Conservation (phyloP, 805 yeast species). For the Hanseniaspora osmophila region DNA sequence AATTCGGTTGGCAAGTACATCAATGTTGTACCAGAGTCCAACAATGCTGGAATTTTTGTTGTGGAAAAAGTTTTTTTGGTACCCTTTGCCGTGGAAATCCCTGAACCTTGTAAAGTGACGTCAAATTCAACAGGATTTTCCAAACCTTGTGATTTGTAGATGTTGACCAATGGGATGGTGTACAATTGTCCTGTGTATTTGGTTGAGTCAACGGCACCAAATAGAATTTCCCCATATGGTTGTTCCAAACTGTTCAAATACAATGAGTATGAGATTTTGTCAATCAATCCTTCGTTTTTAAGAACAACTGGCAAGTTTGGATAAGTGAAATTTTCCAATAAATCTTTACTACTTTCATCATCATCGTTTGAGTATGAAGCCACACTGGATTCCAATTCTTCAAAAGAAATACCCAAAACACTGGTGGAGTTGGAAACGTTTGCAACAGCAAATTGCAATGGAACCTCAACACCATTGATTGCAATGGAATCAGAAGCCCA, state of each 20-base stretch:
- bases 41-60: slow-evolving; percentile 24
- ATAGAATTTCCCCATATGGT: slow-evolving; percentile 35
- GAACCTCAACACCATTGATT: slow-evolving; percentile 33
- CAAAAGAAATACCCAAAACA: slow-evolving; percentile 48
- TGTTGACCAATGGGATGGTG: slow-evolving; percentile 36
- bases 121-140: slow-evolving; percentile 33
- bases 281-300: slow-evolving; percentile 36
- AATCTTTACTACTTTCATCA: too few relatives aligned
- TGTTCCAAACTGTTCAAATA: slow-evolving; percentile 27
- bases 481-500: slow-evolving; percentile 47
- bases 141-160: slow-evolving; percentile 14
- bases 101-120: slow-evolving; percentile 32
- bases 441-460: slow-evolving; percentile 50
- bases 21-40: slow-evolving; percentile 49
- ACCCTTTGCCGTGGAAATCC: slow-evolving; percentile 12
- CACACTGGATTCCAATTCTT: slow-evolving; percentile 41
- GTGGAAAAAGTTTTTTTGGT: slow-evolving; percentile 8
- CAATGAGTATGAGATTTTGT: slow-evolving; percentile 41
- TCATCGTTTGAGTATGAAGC: slow-evolving; percentile 3
- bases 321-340: slow-evolving; percentile 24
- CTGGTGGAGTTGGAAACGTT: slow-evolving; percentile 43
- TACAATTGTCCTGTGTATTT: slow-evolving; percentile 36
- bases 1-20: slow-evolving; percentile 29
- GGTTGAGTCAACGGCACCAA: slow-evolving; percentile 49
- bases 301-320: slow-evolving; percentile 49